Percentiles rank a stretch among this genome's conserved stretches.
These are phyloP conservation scores for Alternaria alternata DNA, from an alignment of 2,329 filamentous ascomycete species.

Conservation along the genomic window DNA sequence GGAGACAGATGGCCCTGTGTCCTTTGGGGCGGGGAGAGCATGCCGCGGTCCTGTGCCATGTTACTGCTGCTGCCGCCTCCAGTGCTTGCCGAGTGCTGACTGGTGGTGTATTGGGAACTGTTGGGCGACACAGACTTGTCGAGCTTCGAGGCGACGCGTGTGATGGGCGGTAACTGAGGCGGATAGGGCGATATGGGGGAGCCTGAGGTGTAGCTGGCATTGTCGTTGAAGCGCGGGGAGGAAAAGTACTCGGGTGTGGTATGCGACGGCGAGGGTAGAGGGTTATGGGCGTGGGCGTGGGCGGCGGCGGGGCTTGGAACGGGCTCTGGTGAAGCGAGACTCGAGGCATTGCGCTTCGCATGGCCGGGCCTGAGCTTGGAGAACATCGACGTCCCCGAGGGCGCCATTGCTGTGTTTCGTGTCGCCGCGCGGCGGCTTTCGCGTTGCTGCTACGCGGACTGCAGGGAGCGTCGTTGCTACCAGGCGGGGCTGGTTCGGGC, in stretches of 20 bases:
- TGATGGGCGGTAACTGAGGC: conserved; percentile 51
- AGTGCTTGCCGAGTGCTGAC: conserved; percentile 20
- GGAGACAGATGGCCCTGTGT: conserved; percentile 30
- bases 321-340: conserved; percentile 45
- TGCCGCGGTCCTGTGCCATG: conserved; percentile 22
- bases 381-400: conserved; percentile 52
- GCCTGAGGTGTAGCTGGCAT: conserved; percentile 37
- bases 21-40: conserved; percentile 31
- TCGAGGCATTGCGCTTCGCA: conserved; percentile 50
- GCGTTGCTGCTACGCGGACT: conserved; percentile 22
- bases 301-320: conserved; percentile 36
- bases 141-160: conserved; percentile 48
- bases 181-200: conserved; percentile 51
- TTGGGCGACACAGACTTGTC: conserved; percentile 28
- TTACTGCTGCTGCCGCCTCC: conserved; percentile 11
- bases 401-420: conserved; percentile 42
- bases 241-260: conserved; percentile 36
- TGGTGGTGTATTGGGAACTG: conserved; percentile 20
- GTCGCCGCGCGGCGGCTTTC: conserved; percentile 26
- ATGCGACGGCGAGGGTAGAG: conserved; percentile 41
- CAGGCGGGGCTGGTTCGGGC: conserved; percentile 12
- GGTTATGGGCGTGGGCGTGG: conserved; percentile 29
- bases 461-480: conserved; percentile 5
- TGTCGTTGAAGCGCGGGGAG: conserved; percentile 43
- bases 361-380: conserved; percentile 51